These are phyloP conservation scores for Diaporthe ampelina DNA, from an alignment of 2,329 filamentous ascomycete genomes.

Conservation along the genomic window DNA sequence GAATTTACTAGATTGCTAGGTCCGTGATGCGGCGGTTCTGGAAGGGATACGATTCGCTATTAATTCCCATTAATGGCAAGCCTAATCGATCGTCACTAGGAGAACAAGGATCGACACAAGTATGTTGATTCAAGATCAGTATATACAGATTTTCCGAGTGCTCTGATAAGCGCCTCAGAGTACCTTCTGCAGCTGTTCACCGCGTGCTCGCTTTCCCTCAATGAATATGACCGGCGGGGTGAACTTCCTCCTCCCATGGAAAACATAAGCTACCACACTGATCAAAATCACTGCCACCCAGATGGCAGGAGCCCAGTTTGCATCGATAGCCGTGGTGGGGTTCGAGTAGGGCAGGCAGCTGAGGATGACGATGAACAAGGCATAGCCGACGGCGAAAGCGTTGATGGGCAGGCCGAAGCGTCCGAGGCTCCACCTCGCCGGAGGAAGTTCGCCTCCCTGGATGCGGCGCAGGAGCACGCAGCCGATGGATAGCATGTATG, in stretches of 20 bases:
- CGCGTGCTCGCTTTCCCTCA: conserved; percentile 28
- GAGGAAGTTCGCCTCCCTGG: conserved; percentile 50
- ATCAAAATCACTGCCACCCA: conserved; percentile 38
- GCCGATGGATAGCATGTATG: conserved; percentile 52
- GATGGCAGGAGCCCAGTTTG: conserved; percentile 39
- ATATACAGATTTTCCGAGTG: not conserved
- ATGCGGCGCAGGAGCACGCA: conserved; percentile 53
- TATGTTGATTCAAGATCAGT: not conserved
- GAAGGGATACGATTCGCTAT: too few relatives aligned
- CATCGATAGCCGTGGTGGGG: conserved; percentile 28
- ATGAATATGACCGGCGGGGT: conserved; percentile 39
- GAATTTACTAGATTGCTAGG: too few relatives aligned
- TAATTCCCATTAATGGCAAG: too few relatives aligned
- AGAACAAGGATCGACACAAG: not conserved
- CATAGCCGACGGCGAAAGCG: conserved; percentile 46
- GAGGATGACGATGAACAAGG: conserved; percentile 44
- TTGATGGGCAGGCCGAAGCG: conserved; percentile 55
- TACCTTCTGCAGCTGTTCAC: conserved; percentile 32
- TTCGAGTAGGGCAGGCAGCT: conserved; percentile 27
- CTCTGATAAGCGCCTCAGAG: not conserved
- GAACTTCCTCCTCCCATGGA: conserved; percentile 35
- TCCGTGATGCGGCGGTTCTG: too few relatives aligned
- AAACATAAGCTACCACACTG: conserved; percentile 32
- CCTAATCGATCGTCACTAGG: not conserved
- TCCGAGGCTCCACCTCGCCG: conserved; percentile 55